phyloP scores from a whole-genome alignment of 768 basidiomycete species.

The Pulveroboletus sp. region DNA sequence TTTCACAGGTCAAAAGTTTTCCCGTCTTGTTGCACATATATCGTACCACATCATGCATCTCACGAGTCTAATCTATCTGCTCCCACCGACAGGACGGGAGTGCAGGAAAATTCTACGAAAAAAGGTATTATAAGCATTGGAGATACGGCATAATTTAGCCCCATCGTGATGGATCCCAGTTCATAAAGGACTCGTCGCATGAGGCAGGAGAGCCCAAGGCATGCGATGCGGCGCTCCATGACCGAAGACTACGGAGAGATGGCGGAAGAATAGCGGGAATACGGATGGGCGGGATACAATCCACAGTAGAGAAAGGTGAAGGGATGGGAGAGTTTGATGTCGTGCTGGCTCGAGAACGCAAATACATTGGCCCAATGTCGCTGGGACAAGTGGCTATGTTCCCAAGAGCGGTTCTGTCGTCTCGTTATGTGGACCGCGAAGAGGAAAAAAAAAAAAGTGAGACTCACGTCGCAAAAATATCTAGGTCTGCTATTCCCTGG shows the following conservation, averaged over 20 bases:
- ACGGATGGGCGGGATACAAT: conserved; percentile 15
- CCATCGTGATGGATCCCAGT: conserved; percentile 50
- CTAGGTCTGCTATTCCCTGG: conserved; percentile 47
- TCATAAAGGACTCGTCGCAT: conserved; percentile 57
- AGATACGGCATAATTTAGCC: conserved; percentile 14
- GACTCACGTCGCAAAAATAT: conserved; percentile 49
- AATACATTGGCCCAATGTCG: conserved; percentile 13
- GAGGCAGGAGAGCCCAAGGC: conserved; percentile 31
- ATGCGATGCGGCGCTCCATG: conserved; percentile 18
- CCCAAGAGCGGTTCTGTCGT: conserved; percentile 39
- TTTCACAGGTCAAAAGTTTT: too few relatives aligned
- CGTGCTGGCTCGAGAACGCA: conserved; percentile 15
- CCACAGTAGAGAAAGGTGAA: conserved; percentile 10
- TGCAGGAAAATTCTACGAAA: neutral
- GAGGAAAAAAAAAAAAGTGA: neutral
- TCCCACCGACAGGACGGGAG: too few relatives aligned
- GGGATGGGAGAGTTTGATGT: neutral
- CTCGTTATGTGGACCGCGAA: conserved; percentile 8
- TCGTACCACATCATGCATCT: too few relatives aligned
- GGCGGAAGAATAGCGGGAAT: conserved; percentile 19
- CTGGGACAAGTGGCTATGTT: conserved; percentile 28
- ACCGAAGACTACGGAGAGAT: conserved; percentile 12
- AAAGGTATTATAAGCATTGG: neutral
- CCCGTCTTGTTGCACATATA: too few relatives aligned
- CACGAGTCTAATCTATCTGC: too few relatives aligned